Evolutionary conservation across 1,284 basidiomycete genomes (phyloP), one percentile per base, ranked within the genome.

Genomic region (Puccinia coronata): DNA sequence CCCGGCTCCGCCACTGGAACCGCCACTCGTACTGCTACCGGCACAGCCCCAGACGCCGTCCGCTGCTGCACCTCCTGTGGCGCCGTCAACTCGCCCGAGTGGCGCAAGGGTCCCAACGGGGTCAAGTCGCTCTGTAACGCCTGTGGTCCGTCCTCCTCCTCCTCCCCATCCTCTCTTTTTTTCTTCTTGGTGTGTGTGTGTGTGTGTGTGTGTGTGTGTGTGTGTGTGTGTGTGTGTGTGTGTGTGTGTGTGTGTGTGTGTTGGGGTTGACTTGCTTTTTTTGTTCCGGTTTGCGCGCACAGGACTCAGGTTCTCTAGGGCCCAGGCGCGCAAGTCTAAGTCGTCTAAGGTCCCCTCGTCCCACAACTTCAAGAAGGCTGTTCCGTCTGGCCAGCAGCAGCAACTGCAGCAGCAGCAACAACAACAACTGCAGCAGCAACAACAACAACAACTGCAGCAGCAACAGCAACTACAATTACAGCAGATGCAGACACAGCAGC

Each of bases 31-130:
- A n/a, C n/a, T n/a, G n/a, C n/a, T 11, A 16, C 4, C 51, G n/a
- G 53, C 16, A 16, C 51, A 1, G 12, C 1, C 14, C n/a, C 55
- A n/a, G 57, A 31, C 31, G 53, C 39, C 9, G n/a, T 25, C 12
- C 9, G 75, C 39, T 78, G 43, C 28, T 79, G 77, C 41, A 67
- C 77, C 0, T 59, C n/a, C 25, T 79, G 77, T 36, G 77, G 77
- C 14, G 77, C 77, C 25, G 67, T 43, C 5, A 79, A 79, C 49
- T 71, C 65, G 28, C 77, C 77, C 14, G 77, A 79, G 31, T 79
- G 77, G 77, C 41, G 77, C 36, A 79, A 79, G 61, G 77, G 77
- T 16, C 77, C 77, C 18, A 71, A 71, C 23, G 77, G 77, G 0
- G 53, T 79, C 12, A 79, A 79, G 41, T 67, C 51, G 1, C 39